Base-by-base conservation (phyloP, 257 asterid species). In the Solanum commersonii region DNA sequence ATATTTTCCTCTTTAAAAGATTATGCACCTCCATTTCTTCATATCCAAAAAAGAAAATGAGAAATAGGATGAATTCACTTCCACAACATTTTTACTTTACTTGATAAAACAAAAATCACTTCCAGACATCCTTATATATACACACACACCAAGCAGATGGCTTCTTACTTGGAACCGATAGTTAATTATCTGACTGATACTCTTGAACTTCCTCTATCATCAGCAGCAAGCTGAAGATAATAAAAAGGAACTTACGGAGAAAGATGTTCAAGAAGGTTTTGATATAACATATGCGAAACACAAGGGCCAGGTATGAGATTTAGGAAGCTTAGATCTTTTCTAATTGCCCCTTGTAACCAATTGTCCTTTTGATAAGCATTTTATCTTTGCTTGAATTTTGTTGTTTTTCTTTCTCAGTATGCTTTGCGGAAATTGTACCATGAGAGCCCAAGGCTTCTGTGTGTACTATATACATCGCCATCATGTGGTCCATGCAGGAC, bases 401-500 rank as follows among this genome's bases (percentile, higher is more conserved):
- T 13, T 63, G 6, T 68, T 59, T 87, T n/a, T 52, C 90, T 65
- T 31, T 89, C 88, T 92, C 95, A 97, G 99, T 97, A 97, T 93
- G 98, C 99, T 52, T 92, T 96, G 73, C 93, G 99, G 87, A 97
- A 97, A 90, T 91, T 95, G 93, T 97, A 97, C 87, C 99, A 97
- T 90, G 98, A 94, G 91, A 97, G 99, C 91, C 94, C 98, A 23
- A 92, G 99, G 88, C 91, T 97, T 40, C 42, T 97, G 37, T 94
- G 97, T 67, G 98, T 97, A 44, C 93, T 97, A 37, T 97, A 97
- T 89, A 95, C 99, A 3, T 37, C 99, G 14, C 99, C 99, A 3
- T 93, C 99, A 60, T 97, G 99, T 79, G 99, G 99, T 82, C 99
- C 99, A 77, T 97, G 99, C 87, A 91, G 99, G 89, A 97, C 99